Conservation (phyloP, 768 basidiomycete genomes). For the Trametopsis cervina region DNA sequence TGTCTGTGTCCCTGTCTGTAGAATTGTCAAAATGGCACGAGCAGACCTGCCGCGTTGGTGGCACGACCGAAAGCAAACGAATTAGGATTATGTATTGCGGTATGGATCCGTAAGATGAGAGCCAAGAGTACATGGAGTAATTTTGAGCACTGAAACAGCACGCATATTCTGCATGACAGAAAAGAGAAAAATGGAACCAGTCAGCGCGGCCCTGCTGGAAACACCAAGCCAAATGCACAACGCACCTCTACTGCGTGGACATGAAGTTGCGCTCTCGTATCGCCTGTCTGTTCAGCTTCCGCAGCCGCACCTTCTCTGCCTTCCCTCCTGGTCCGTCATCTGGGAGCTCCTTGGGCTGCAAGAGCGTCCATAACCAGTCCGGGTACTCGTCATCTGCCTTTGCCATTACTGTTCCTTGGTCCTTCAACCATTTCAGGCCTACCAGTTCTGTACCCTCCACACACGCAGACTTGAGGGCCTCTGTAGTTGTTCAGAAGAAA, state of each 20-base stretch:
- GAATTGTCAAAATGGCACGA: no score
- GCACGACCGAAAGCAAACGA: no score
- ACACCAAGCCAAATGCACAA: no score
- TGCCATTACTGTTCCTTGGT: conserved; percentile 70
- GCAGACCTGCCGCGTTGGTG: no score
- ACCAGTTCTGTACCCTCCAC: conserved; percentile 63
- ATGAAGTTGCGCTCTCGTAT: conserved; percentile 85
- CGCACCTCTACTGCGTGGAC: conserved; percentile 73
- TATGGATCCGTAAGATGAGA: no score
- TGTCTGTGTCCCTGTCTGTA: no score
- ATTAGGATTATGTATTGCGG: no score
- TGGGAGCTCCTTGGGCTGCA: conserved; percentile 50
- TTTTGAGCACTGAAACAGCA: no score
- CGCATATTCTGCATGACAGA: no score
- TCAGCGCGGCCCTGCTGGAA: no score
- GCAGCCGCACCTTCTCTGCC: conserved; percentile 43
- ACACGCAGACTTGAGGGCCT: conserved; percentile 50
- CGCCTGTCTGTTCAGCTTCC: conserved; percentile 54
- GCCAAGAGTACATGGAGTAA: no score
- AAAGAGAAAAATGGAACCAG: no score
- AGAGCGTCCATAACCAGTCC: conserved; percentile 79
- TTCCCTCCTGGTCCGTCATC: conserved; percentile 74
- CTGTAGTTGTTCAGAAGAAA: conserved; percentile 8
- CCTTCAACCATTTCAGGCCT: conserved; percentile 82
- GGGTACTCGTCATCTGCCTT: conserved; percentile 81